Evolutionary conservation across 805 yeast genomes (phyloP).

Genomic region (Cyberlindnera maclurae): DNA sequence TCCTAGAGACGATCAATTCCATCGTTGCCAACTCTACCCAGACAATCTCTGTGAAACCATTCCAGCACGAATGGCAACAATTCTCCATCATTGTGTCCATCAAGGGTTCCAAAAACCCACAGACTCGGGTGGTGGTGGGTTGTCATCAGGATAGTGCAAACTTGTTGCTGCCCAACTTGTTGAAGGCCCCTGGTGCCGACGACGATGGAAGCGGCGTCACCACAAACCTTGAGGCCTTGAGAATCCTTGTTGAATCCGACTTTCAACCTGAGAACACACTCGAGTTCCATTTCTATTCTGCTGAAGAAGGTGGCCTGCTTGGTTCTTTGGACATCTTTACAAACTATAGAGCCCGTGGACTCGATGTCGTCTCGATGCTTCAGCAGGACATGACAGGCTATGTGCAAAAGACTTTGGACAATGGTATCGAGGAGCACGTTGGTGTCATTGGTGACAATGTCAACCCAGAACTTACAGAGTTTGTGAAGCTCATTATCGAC

Average conservation of each 20-base stretch:
- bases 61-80: conserved; percentile 75
- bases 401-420: conserved; percentile 23
- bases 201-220: conserved; percentile 90
- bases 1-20: conserved; percentile 39
- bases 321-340: conserved; percentile 80
- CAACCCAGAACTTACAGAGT: conserved; percentile 18
- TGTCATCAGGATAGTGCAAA: conserved; percentile 87
- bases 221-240: conserved; percentile 67
- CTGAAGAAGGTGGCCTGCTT: conserved; percentile 87
- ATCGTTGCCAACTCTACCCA: conserved; percentile 19
- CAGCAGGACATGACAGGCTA: conserved; percentile 76
- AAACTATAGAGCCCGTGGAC: conserved; percentile 37
- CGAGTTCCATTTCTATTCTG: conserved; percentile 92
- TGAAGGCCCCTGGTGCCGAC: conserved; percentile 91
- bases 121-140: conserved; percentile 62
- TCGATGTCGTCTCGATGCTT: conserved; percentile 69
- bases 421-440: conserved; percentile 49
- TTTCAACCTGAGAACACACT: conserved; percentile 61
- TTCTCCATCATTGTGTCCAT: conserved; percentile 65
- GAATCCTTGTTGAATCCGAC: conserved; percentile 42
- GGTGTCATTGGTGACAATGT: conserved; percentile 52
- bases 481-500: conserved; percentile 50
- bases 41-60: conserved; percentile 35
- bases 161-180: conserved; percentile 55
- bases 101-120: conserved; percentile 37